Evolutionary conservation across 1,139 yeast genomes (phyloP), one percentile per base, ranked within the genome.

Genomic region (Sugiyamaella grinbergsii): DNA sequence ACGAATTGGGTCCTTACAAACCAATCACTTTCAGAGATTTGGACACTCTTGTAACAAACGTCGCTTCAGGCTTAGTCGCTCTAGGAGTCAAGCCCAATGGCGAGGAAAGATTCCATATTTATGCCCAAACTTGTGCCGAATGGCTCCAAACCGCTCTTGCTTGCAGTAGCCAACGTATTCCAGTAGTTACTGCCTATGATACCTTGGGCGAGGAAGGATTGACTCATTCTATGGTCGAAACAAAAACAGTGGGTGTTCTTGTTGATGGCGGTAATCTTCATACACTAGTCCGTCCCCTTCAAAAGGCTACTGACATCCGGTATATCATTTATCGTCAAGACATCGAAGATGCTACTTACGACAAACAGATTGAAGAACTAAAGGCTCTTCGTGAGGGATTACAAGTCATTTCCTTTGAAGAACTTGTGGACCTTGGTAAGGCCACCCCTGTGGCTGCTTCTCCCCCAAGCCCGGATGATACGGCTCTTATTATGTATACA

Each of bases 131-230:
- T 23, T 85, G 95, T 29, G 85, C 81, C 50, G 81, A 80, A 65
- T 93, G 98, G 98, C 79, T 93, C 85, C 88, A 88, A 71, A 79
- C 89, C 37, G 93, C 84, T 58, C 70, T 90, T 58, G 96, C 91
- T 13, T 77, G 87, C 49, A 79, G 81, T 62, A 73, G 89, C 53
- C 96, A 90, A 70, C 72, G 80, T 49, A 82, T 94, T 55, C 88
- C 98, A 20, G 79, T 87, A 55, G 98, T 90, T 41, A 94, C 99
- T 24, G 98, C 98, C 34, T 93, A 93, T 70, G 99, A 93, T 69
- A 91, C 98, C 34, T 77, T 93, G 58, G 98, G 98, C 54, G 95
- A 90, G 69, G 79, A 80, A 38, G 99, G 98, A 32, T 78, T 93
- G 65, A 85, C 85, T 54, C 95, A 87, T 69, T 89, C 97, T 5